Percentiles rank a stretch among this genome's conserved stretches.
Conservation (phyloP, 768 basidiomycete genomes). For the Cantharellus anzutake region DNA sequence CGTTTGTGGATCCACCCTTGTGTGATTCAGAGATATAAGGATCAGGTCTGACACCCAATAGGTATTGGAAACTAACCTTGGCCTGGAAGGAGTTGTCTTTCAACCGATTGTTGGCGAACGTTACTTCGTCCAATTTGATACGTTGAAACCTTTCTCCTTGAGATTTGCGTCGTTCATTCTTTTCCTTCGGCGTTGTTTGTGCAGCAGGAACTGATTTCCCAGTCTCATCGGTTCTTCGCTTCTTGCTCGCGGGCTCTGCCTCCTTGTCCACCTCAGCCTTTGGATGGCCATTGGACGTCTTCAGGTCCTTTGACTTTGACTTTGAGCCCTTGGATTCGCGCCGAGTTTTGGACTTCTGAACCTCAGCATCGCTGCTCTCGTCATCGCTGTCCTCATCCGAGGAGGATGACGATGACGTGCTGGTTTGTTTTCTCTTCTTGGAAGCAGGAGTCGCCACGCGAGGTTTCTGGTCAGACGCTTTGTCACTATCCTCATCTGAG, state of each 20-base stretch:
- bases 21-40: not conserved
- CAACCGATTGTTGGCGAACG: constrained; percentile 26
- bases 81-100: constrained; percentile 65
- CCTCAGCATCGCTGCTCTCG: too few relatives aligned
- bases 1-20: constrained; percentile 45
- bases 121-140: constrained; percentile 45
- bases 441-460: too few relatives aligned
- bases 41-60: constrained; percentile 1
- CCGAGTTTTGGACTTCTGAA: too few relatives aligned
- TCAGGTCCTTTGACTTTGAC: too few relatives aligned
- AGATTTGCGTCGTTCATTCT: too few relatives aligned
- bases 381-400: too few relatives aligned
- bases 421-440: too few relatives aligned
- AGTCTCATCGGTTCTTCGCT: constrained; percentile 29
- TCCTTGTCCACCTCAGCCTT: not conserved
- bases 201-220: constrained; percentile 19
- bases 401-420: too few relatives aligned
- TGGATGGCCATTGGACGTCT: too few relatives aligned
- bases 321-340: too few relatives aligned
- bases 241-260: constrained; percentile 2
- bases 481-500: not conserved
- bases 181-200: too few relatives aligned
- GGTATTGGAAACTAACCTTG: constrained; percentile 31
- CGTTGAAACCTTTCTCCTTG: constrained; percentile 44
- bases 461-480: too few relatives aligned